Conservation (phyloP, 305 asterid genomes). For the Solanum hybrid region DNA sequence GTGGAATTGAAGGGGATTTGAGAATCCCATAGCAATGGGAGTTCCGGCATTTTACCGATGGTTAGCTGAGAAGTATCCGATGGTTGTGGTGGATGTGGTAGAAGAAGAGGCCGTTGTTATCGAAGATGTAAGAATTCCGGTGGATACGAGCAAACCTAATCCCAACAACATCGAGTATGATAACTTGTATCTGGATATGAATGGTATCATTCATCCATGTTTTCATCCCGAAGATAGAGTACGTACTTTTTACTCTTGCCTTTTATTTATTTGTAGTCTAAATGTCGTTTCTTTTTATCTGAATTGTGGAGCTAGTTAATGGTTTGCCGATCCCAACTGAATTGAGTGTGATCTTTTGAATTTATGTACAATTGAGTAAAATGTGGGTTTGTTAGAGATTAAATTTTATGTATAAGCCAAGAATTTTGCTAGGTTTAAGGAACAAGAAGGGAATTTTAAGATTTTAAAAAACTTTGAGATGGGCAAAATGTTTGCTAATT, state of each 20-base stretch:
- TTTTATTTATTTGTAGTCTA: not conserved
- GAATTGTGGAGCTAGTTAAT: not conserved
- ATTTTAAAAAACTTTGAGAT: not conserved
- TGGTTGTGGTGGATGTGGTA: slow-evolving; percentile 69
- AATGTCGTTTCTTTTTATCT: not conserved
- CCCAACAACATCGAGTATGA: slow-evolving; percentile 80
- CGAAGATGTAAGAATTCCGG: slow-evolving; percentile 65
- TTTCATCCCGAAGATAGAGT: slow-evolving; percentile 97
- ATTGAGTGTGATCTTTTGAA: not conserved
- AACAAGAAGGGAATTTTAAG: not conserved
- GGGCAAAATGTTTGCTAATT: not conserved
- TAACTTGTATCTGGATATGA: slow-evolving; percentile 90
- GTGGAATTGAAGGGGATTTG: not conserved
- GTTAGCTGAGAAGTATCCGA: slow-evolving; percentile 95
- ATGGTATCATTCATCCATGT: slow-evolving; percentile 91
- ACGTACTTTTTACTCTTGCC: slow-evolving; percentile 12
- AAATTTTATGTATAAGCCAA: not conserved
- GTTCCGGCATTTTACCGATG: slow-evolving; percentile 97
- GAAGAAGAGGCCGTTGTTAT: slow-evolving; percentile 79
- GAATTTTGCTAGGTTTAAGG: not conserved
- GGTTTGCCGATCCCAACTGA: not conserved
- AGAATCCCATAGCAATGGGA: slow-evolving; percentile 41
- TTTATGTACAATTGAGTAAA: not conserved
- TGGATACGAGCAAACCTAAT: slow-evolving; percentile 86
- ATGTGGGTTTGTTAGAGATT: not conserved